Evolutionary conservation across 345 rosid species (phyloP), one percentile per base, ranked within the genome.

Genomic region (Lagerstroemia speciosa): DNA sequence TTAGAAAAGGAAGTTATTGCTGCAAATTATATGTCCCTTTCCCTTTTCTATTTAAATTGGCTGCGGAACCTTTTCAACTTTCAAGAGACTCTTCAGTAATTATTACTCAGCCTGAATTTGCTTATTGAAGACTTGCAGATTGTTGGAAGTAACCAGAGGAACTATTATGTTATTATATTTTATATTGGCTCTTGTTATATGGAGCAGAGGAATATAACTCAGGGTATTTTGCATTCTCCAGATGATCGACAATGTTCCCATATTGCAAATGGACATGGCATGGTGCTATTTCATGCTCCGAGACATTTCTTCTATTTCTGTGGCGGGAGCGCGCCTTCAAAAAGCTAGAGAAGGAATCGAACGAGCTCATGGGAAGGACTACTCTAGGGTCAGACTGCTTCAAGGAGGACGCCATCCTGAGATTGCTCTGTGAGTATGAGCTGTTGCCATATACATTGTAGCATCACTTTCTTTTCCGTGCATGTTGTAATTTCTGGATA

Each of bases 261-360:
- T 93, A 55, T 81, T 93, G 82, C 93, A 93, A 84, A 86, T 93
- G 78, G 97, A 93, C 89, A 89, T 91, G 83, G 98, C 91, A 19
- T 93, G 98, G 98, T 93, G 97, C 77, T 91, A 87, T 75, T 93
- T 91, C 84, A 81, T 89, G 96, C 95, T 91, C 48, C 86, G 72
- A 65, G 96, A 93, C 79, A 71, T 93, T 81, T 88, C 86, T 37
- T 82, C 93, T 78, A 86, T 93, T 27, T 83, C 98, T n/a, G 86
- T 80, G 75, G 98, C 96, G 38, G 97, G 97, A 64, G 66, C 81
- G 50, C 94, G 96, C 30, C 91, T 93, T 55, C 82, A 80, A 69
- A 89, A 81, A 69, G 96, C 97, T 27, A 91, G 96, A 83, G 88
- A 81, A 78, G 97, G 97, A 78, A 81, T 93, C 64, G 95, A 91